phyloP scores from a whole-genome alignment of 1,139 yeast species.

The Kodamaea derodonti region DNA sequence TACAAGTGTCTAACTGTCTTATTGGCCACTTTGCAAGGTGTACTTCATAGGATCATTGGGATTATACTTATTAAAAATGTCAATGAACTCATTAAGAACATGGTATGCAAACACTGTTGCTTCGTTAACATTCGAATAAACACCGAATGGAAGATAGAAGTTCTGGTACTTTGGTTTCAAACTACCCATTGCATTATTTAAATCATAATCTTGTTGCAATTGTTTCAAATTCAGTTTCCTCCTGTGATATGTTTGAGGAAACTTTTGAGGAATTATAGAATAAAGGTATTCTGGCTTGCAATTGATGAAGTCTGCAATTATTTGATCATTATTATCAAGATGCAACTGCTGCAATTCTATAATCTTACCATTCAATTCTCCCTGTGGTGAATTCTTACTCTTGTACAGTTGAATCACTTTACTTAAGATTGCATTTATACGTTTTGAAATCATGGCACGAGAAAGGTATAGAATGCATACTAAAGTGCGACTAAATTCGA shows the following conservation, averaged over 20 bases:
- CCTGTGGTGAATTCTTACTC: slow-evolving; percentile 11
- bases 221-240: slow-evolving; percentile 15
- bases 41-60: slow-evolving; percentile 14
- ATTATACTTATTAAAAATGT: slow-evolving; percentile 19
- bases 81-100: slow-evolving; percentile 31
- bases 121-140: slow-evolving; percentile 33
- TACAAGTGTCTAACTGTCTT: too few species aligned
- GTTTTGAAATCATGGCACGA: slow-evolving; percentile 26
- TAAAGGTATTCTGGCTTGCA: slow-evolving; percentile 26
- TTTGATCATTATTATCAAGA: slow-evolving; percentile 21
- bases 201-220: slow-evolving; percentile 11
- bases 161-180: slow-evolving; percentile 17
- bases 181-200: slow-evolving; percentile 8
- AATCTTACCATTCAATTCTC: slow-evolving; percentile 22
- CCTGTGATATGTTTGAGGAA: slow-evolving; percentile 34
- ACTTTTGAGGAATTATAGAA: slow-evolving; percentile 26
- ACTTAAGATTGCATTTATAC: slow-evolving; percentile 26
- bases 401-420: slow-evolving; percentile 24
- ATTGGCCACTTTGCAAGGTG: slow-evolving; percentile 12
- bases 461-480: slow-evolving; percentile 29
- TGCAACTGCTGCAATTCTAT: slow-evolving; percentile 27
- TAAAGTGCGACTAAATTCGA: slow-evolving; percentile 22
- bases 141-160: slow-evolving; percentile 38
- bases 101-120: slow-evolving; percentile 29
- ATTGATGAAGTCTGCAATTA: slow-evolving; percentile 22